phyloP scores from a whole-genome alignment of 805 yeast species.

The Ogataea trehaloabstinens region DNA sequence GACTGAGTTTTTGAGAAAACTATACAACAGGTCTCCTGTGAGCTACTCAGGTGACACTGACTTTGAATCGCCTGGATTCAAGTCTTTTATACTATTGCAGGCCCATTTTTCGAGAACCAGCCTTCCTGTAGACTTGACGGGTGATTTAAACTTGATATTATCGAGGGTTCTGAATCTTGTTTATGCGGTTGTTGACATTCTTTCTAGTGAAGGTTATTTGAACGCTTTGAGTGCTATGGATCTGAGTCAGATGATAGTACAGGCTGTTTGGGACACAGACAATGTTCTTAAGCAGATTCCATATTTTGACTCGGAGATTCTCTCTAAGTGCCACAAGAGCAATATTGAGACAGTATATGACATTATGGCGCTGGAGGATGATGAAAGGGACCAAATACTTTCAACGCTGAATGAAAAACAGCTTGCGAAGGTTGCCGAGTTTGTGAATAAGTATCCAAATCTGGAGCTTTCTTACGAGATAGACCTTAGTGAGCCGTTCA shows the following conservation, averaged over 20 bases:
- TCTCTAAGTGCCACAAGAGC: constrained; percentile 52
- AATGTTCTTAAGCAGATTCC: constrained; percentile 83
- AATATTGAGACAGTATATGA: constrained; percentile 75
- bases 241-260: constrained; percentile 81
- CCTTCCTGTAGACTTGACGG: constrained; percentile 58
- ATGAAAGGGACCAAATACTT: constrained; percentile 57
- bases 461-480: constrained; percentile 64
- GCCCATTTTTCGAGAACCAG: constrained; percentile 71
- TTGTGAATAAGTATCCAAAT: constrained; percentile 88
- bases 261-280: constrained; percentile 81
- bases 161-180: constrained; percentile 48
- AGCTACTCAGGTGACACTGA: constrained; percentile 38
- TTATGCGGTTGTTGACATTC: constrained; percentile 68
- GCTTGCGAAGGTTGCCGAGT: constrained; percentile 70
- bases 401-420: constrained; percentile 46
- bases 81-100: constrained; percentile 74
- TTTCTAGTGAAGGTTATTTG: constrained; percentile 77
- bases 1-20: constrained; percentile 39
- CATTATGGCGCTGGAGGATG: constrained; percentile 69
- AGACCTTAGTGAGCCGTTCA: constrained; percentile 38
- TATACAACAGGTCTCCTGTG: constrained; percentile 64
- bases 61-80: constrained; percentile 55
- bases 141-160: constrained; percentile 57
- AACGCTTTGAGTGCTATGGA: constrained; percentile 85
- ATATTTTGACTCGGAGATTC: constrained; percentile 46